A percentile compares a stretch with the other conserved stretches of the same genome.
Conservation (phyloP, 345 rosid species). For the Populus tremula region DNA sequence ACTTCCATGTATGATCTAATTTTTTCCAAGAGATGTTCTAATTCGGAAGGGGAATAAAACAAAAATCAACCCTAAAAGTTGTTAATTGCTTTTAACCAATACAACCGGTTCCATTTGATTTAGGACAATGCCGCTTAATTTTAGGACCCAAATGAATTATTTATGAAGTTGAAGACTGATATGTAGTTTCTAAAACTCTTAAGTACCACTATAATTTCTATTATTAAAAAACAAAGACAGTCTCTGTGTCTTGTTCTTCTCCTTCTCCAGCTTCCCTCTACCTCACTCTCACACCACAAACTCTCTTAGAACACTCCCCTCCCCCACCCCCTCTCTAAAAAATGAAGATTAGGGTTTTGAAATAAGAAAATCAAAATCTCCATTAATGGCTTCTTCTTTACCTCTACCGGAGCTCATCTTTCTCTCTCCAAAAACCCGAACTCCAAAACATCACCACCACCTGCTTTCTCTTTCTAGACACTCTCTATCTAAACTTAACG, state of each 20-base stretch:
- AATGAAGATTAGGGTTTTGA: slow-evolving; percentile 32
- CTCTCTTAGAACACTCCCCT: not conserved
- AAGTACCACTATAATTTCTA: too few relatives aligned
- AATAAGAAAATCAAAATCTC: not conserved
- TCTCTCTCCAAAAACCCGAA: slow-evolving; percentile 29
- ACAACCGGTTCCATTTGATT: not conserved
- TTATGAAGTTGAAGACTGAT: not conserved
- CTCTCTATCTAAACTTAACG: slow-evolving; percentile 28
- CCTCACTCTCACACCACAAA: slow-evolving; percentile 17
- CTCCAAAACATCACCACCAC: slow-evolving; percentile 18
- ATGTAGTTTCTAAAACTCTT: not conserved
- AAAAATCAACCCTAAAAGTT: not conserved
- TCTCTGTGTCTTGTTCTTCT: slow-evolving; percentile 9
- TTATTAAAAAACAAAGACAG: too few relatives aligned
- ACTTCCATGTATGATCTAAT: not conserved
- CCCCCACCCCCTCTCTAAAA: not conserved
- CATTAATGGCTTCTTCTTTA: slow-evolving; percentile 43
- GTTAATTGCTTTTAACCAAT: not conserved
- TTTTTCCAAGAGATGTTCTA: not conserved
- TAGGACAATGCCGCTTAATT: not conserved
- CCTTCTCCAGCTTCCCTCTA: not conserved
- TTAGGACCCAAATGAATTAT: not conserved
- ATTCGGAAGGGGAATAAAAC: accelerated
- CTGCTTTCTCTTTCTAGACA: slow-evolving; percentile 22
- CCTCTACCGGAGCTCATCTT: slow-evolving; percentile 42